Conservation (phyloP, 352 stramenopile genomes). For the Pythium phragmitis region DNA sequence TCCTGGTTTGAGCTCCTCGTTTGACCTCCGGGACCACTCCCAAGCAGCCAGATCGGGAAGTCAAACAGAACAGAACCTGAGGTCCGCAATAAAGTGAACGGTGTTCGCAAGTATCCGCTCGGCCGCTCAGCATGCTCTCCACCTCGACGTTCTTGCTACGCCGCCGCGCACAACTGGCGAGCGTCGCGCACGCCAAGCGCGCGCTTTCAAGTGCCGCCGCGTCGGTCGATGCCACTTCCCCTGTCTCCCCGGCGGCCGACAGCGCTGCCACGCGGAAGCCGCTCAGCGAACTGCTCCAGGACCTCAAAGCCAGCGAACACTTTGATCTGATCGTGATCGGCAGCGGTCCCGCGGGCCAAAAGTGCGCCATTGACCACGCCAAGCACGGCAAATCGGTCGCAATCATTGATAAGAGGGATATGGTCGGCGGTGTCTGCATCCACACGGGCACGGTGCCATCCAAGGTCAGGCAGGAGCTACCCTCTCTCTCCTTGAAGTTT, state of each 20-base stretch:
- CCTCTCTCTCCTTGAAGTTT: not conserved
- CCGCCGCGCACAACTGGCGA: slow-evolving; percentile 10
- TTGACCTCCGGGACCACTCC: slow-evolving; percentile 1
- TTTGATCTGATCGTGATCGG: slow-evolving; percentile 90
- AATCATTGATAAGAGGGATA: slow-evolving; percentile 89
- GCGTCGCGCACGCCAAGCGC: slow-evolving; percentile 3
- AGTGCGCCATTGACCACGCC: slow-evolving; percentile 88
- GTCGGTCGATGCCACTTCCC: not conserved
- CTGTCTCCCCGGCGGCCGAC: slow-evolving; percentile 4
- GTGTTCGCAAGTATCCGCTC: not conserved
- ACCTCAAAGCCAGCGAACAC: slow-evolving; percentile 84
- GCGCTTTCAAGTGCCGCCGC: slow-evolving; percentile 2
- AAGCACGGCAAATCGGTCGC: slow-evolving; percentile 83
- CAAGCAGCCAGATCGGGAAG: slow-evolving; percentile 22
- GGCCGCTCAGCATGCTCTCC: slow-evolving; percentile 14
- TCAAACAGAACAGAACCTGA: slow-evolving; percentile 8
- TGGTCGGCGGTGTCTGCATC: slow-evolving; percentile 87
- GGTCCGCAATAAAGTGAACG: not conserved
- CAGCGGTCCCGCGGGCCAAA: slow-evolving; percentile 85
- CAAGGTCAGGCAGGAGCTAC: slow-evolving; percentile 41
- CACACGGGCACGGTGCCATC: slow-evolving; percentile 88
- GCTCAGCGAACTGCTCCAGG: slow-evolving; percentile 67
- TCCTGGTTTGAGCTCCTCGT: slow-evolving; percentile 10
- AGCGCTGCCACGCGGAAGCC: slow-evolving; percentile 20
- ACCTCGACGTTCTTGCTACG: slow-evolving; percentile 18